Percentiles rank a stretch among this genome's conserved stretches.
Conservation (phyloP, 768 basidiomycete species). For the Kwoniella dejecticola region DNA sequence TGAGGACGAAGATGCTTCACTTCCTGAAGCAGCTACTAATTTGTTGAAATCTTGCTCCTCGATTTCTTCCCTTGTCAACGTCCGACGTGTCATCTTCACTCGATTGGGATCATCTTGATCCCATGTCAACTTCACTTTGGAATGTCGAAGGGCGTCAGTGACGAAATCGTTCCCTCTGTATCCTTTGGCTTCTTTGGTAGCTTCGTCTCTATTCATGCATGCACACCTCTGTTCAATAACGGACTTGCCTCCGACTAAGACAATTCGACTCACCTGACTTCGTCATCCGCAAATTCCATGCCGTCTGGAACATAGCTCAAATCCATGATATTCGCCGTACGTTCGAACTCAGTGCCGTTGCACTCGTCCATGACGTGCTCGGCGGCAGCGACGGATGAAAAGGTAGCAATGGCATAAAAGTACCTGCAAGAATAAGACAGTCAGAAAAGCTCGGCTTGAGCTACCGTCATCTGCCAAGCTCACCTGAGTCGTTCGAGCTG, state of each 20-base stretch:
- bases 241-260: not conserved
- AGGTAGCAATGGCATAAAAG: slow-evolving; percentile 91
- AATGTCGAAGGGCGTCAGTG: slow-evolving; percentile 94
- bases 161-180: slow-evolving; percentile 84
- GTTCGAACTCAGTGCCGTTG: slow-evolving; percentile 92
- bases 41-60: slow-evolving; percentile 88
- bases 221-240: not conserved
- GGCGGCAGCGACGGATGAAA: slow-evolving; percentile 75
- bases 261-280: slow-evolving; percentile 61
- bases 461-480: slow-evolving; percentile 40
- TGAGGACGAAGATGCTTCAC: slow-evolving; percentile 47
- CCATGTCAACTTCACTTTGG: slow-evolving; percentile 97
- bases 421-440: slow-evolving; percentile 62
- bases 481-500: slow-evolving; percentile 90
- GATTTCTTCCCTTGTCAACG: slow-evolving; percentile 77
- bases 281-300: slow-evolving; percentile 79
- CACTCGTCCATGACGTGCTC: slow-evolving; percentile 79
- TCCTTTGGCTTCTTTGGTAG: slow-evolving; percentile 65
- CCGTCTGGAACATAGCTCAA: slow-evolving; percentile 88
- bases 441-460: not conserved
- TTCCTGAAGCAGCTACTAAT: slow-evolving; percentile 71
- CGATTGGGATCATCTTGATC: slow-evolving; percentile 95
- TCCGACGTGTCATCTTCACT: slow-evolving; percentile 73
- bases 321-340: slow-evolving; percentile 94
- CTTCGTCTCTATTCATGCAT: slow-evolving; percentile 81